Evolutionary conservation across 768 basidiomycete genomes (phyloP), one percentile per base, ranked within the genome.

Genomic region (Amanita molliuscula): DNA sequence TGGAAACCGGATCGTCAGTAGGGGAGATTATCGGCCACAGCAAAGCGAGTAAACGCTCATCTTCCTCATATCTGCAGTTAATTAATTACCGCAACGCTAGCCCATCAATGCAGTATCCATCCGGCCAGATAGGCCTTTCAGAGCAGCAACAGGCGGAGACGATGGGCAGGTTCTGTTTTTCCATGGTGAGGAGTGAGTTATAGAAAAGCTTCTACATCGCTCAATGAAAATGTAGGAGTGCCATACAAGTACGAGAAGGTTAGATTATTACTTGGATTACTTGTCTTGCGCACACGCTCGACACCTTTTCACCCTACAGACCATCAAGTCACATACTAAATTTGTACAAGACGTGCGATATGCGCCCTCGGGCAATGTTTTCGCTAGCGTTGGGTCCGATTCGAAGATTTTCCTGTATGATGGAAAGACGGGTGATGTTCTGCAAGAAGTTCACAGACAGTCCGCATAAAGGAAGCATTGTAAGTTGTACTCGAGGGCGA

Each of bases 201-300:
- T 23, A 26, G 47, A 13, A 47, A 33, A 6, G 13, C 7, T 6
- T 48, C 10, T 29, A 11, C 38, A 28, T 29, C 35, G 15, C 46
- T 37, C 42, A 9, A 50, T 29, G 31, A 41, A 3, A 3, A 5
- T 16, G 26, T 23, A 83, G 86, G 88, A 9, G 80, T 79, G 0
- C 94, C 94, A 0, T 98, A 81, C 75, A 95, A 92, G 64, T 94
- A 83, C 55, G 82, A 86, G 62, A 92, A 84, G 77, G 89, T 78
- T 43, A 54, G 50, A 53, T 23, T 9, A 7, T 7, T 7, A 26
- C 6, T 26, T 26, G 15, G n/a, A 5, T 28, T 20, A 21, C 21
- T 8, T 28, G 10, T 23, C 16, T 0, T 13, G 5, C 11, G 6
- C 18, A 33, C 31, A 11, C 11, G 26, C 23, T 26, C n/a, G 33